These are phyloP conservation scores for Boletus sensibilis DNA, from an alignment of 768 basidiomycete genomes.

Conservation along the genomic window DNA sequence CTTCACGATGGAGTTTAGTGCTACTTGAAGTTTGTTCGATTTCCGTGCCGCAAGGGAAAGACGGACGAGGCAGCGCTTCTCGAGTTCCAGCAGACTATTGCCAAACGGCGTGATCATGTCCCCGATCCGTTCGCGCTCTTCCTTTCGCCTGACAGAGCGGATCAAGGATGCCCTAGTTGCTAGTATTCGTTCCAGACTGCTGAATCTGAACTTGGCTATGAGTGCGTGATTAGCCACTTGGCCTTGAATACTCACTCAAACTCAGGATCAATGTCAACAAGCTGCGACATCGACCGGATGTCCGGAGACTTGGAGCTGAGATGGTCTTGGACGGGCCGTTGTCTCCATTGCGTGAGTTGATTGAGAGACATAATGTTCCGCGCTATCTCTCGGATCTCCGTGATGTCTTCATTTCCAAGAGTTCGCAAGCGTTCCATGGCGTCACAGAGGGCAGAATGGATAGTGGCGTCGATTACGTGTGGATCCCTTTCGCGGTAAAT, in stretches of 20 bases:
- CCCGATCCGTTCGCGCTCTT: constrained; percentile 79
- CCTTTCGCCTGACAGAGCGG: constrained; percentile 63
- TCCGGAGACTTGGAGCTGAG: constrained; percentile 36
- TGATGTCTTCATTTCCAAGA: constrained; percentile 77
- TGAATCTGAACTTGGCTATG: constrained; percentile 53
- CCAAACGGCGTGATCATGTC: constrained; percentile 55
- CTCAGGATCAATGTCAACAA: constrained; percentile 48
- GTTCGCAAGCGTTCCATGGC: constrained; percentile 65
- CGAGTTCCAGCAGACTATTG: constrained; percentile 51
- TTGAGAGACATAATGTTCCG: constrained; percentile 78
- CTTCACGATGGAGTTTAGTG: constrained; percentile 79
- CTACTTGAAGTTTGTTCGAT: constrained; percentile 70
- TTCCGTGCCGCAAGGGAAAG: constrained; percentile 72
- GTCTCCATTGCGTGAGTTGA: constrained; percentile 70
- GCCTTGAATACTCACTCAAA: constrained; percentile 59
- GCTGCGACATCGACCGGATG: constrained; percentile 38
- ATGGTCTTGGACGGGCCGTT: constrained; percentile 25
- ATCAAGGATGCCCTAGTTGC: constrained; percentile 83
- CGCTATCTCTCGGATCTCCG: constrained; percentile 66
- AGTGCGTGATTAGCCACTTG: background rate
- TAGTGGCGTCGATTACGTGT: constrained; percentile 43
- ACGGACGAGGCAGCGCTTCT: constrained; percentile 67
- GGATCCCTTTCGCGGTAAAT: constrained; percentile 76
- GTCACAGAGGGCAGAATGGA: constrained; percentile 50
- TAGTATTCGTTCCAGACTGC: constrained; percentile 70